Evolutionary conservation across 2,329 filamentous ascomycete species (phyloP).

Genomic region (Alternaria solani): DNA sequence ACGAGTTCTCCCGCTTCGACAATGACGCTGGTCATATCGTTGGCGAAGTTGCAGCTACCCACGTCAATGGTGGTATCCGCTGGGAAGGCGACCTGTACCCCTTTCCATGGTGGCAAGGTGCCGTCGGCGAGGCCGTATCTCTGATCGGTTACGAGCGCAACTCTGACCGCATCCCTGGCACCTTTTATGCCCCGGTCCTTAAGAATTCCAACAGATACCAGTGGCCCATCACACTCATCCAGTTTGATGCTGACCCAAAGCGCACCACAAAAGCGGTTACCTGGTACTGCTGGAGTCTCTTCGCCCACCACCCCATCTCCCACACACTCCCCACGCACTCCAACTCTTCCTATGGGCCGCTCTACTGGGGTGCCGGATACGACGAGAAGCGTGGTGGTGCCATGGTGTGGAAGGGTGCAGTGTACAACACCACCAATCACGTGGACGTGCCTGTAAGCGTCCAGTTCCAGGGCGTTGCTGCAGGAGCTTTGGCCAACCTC

Average conservation of each 20-base stretch:
- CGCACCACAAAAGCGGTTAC: slow-evolving; percentile 40
- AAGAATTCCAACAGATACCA: slow-evolving; percentile 48
- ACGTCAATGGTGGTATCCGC: slow-evolving; percentile 41
- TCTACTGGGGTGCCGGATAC: slow-evolving; percentile 58
- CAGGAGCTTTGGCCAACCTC: slow-evolving; percentile 43
- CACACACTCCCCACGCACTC: slow-evolving; percentile 54
- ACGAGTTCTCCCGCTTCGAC: slow-evolving; percentile 54
- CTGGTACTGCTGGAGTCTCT: slow-evolving; percentile 52
- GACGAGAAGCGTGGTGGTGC: slow-evolving; percentile 41
- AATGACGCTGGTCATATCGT: slow-evolving; percentile 48
- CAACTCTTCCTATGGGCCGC: slow-evolving; percentile 51
- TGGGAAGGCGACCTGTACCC: slow-evolving; percentile 37
- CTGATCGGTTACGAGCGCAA: slow-evolving; percentile 72
- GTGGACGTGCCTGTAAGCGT: slow-evolving; percentile 33
- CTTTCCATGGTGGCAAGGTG: slow-evolving; percentile 59
- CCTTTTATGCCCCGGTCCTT: slow-evolving; percentile 47
- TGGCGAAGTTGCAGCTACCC: slow-evolving; percentile 48
- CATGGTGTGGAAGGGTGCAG: slow-evolving; percentile 57
- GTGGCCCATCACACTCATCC: slow-evolving; percentile 51
- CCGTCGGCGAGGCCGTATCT: slow-evolving; percentile 71
- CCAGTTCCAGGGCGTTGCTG: slow-evolving; percentile 38
- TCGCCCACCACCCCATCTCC: slow-evolving; percentile 54
- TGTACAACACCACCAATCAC: slow-evolving; percentile 57
- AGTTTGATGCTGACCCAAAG: slow-evolving; percentile 52
- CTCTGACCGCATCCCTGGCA: slow-evolving; percentile 64